Evolutionary conservation across 2,329 filamentous ascomycete genomes (phyloP).

Genomic region (Aspergillus sp.): DNA sequence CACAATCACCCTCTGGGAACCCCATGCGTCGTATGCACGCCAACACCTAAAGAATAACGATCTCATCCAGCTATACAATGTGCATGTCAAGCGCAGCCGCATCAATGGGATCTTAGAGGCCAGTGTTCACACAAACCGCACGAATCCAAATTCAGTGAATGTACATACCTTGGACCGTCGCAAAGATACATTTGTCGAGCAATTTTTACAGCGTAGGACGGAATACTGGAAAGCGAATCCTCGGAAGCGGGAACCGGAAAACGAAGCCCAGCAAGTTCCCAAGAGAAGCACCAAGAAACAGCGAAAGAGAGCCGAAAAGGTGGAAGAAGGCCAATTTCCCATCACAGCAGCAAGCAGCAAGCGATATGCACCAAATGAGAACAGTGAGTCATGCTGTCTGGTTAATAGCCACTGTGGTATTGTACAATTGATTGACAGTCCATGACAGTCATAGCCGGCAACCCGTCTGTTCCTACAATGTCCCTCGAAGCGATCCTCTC

Average conservation of each 20-base stretch:
- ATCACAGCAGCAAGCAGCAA: constrained; percentile 27
- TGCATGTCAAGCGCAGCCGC: constrained; percentile 65
- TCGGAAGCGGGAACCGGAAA: constrained; percentile 33
- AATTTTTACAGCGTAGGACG: constrained; percentile 64
- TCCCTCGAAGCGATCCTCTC: constrained; percentile 53
- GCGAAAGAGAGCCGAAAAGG: constrained; percentile 22
- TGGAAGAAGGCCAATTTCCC: constrained; percentile 32
- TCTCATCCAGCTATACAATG: constrained; percentile 69
- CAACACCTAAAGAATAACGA: constrained; percentile 58
- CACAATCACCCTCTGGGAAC: constrained; percentile 69
- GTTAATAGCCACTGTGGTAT: not conserved
- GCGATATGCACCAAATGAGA: constrained; percentile 41
- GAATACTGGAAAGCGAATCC: constrained; percentile 59
- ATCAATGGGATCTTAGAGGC: constrained; percentile 67
- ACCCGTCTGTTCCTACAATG: constrained; percentile 44
- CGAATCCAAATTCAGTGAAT: constrained; percentile 55
- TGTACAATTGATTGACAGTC: constrained; percentile 9
- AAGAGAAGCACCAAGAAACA: constrained; percentile 35
- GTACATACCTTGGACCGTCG: constrained; percentile 56
- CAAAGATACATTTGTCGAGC: constrained; percentile 53
- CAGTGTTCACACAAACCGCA: constrained; percentile 64
- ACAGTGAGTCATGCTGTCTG: constrained; percentile 38
- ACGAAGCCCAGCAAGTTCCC: constrained; percentile 20
- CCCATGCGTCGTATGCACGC: constrained; percentile 63
- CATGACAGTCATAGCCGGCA: constrained; percentile 49